Evolutionary conservation across 2,329 filamentous ascomycete species (phyloP), one percentile per base, ranked within the genome.

Genomic region (Diaporthe citri): DNA sequence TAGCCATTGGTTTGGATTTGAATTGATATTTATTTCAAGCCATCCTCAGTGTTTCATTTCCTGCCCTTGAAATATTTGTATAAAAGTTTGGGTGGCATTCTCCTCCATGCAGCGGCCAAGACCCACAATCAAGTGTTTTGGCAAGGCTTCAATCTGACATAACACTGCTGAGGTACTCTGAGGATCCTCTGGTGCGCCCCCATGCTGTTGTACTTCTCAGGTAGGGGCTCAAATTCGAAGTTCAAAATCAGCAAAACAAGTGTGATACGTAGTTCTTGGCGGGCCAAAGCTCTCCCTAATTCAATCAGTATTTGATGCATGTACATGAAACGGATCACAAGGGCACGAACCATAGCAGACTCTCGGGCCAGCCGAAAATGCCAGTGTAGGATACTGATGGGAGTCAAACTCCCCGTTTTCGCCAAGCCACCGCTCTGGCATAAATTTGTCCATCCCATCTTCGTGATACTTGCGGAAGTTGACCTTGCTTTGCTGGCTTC

Each of bases 141-240:
- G 0, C 3, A 48, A 52, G 25, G 25, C 51, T 28, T 64, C 25
- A 64, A 34, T 64, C 60, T 64, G 41, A 64, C 31, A 22, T 48
- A 64, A 15, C 25, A 34, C 43, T 64, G 25, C 41, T 48, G 39
- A 43, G 60, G 41, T 15, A 64, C 39, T 22, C 60, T 48, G 15
- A 64, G 41, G 25, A 64, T 20, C 13, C 60, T 48, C 15, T 64
- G 41, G 12, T 46, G 60, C 8, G 39, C 39, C 22, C 41, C 60
- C 60, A 64, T 64, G 4, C 39, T 34, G 10, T 48, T 48, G 15
- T 46, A 46, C n/a, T 34, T 31, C 12, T 64, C 25, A 15, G 60
- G 41, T 3, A 64, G 15, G 20, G 60, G 25, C 60, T 64, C 25
- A 48, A 64, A 64, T 22, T 64, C n/a, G 60, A 64, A 64, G 10